Evolutionary conservation across 495 filamentous ascomycete species (phyloP).

Genomic region (Aspergillus bertholletiae): DNA sequence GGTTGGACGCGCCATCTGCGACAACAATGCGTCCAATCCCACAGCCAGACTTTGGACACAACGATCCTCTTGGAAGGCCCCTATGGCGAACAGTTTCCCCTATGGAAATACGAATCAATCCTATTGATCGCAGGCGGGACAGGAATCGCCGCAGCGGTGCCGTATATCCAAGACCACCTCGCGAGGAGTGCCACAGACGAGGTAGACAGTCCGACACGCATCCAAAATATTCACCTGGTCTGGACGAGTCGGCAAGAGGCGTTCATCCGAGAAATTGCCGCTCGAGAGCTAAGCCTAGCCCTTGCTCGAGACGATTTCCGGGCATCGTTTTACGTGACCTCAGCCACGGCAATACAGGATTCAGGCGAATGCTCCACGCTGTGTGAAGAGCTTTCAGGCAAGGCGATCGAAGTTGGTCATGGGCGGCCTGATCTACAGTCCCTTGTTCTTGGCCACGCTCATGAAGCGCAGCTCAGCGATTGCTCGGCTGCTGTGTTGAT

Average conservation of each 20-base stretch:
- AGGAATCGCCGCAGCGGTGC: conserved; percentile 53
- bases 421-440: conserved; percentile 31
- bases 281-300: conserved; percentile 24
- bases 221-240: conserved; percentile 30
- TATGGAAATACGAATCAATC: conserved; percentile 49
- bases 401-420: conserved; percentile 20
- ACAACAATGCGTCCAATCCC: conserved; percentile 28
- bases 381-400: background rate
- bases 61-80: conserved; percentile 55
- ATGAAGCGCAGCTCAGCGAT: conserved; percentile 21
- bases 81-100: conserved; percentile 48
- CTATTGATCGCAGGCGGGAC: conserved; percentile 59
- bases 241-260: conserved; percentile 40
- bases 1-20: conserved; percentile 47
- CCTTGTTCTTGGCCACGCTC: conserved; percentile 29
- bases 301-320: conserved; percentile 32
- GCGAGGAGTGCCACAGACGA: conserved; percentile 12
- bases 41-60: conserved; percentile 11
- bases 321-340: conserved; percentile 34
- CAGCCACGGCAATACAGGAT: background rate
- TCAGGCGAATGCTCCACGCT: background rate
- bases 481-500: conserved; percentile 39
- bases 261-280: conserved; percentile 30
- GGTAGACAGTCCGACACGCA: conserved; percentile 11
- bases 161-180: conserved; percentile 47